Evolutionary conservation across 805 yeast genomes (phyloP), one percentile per base, ranked within the genome.

Genomic region (Lipomyces sp.): DNA sequence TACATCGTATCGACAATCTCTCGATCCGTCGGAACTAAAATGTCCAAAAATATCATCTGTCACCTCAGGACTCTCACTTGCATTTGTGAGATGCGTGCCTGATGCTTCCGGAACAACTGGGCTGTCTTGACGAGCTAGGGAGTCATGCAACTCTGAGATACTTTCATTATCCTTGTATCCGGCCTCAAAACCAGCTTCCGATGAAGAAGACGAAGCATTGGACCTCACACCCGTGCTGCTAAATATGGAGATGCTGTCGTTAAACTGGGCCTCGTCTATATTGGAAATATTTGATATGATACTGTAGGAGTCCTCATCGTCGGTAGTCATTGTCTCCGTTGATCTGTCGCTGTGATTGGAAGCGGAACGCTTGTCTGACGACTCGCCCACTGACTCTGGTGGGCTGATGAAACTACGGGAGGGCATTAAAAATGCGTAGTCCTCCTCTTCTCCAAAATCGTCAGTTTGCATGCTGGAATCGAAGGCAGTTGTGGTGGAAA

Each of bases 191-290:
- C n/a, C 59, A 18, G 34, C 48, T 42, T 42, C 48, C 18, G 48
- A 42, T 13, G 48, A 42, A 42, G 48, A 42, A 15, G 48, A 42
- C 48, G 48, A 42, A 42, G 48, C 48, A 5, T 18, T 24, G 24
- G 48, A 42, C 15, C 48, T n/a, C 24, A 42, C 29, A 5, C 48
- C 60, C 18, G 48, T 34, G 60, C 35, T 34, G 32, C 60, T 57
- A 29, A 24, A 57, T 15, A 8, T 15, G 35, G 60, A 57, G 0
- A 45, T 24, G 24, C 45, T 29, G 53, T 57, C 60, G 24, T 18
- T 30, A 34, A 57, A 57, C 13, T 57, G 53, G 10, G 42, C 60
- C n/a, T 13, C 53, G 8, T 30, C 60, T 4, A 57, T 39, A 30
- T 29, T 57, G 35, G 60, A 42, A 33, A 57, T 57, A 35, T 57